These are phyloP conservation scores for Apiospora phragmitis DNA, from an alignment of 2,329 filamentous ascomycete genomes.

Conservation along the genomic window DNA sequence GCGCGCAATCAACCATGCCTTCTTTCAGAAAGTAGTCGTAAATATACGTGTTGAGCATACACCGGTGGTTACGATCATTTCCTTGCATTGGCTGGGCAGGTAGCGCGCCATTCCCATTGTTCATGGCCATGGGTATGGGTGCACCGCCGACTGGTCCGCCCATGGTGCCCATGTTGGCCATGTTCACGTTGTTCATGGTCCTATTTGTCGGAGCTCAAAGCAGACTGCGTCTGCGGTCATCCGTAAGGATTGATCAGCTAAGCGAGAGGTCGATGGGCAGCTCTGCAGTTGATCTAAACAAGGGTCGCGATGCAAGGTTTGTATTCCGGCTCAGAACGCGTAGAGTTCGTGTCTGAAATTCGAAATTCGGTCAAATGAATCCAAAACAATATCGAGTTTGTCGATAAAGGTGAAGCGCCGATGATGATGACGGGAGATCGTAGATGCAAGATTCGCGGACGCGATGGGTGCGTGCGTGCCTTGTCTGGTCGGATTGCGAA, in stretches of 20 bases:
- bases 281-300: slow-evolving; percentile 5
- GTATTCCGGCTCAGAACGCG: slow-evolving; percentile 2
- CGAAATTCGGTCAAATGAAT: neutral
- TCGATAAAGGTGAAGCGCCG: neutral
- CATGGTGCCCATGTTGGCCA: slow-evolving; percentile 71
- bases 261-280: slow-evolving; percentile 8
- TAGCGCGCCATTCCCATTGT: slow-evolving; percentile 41
- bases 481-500: neutral
- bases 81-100: slow-evolving; percentile 22
- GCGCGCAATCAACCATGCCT: slow-evolving; percentile 80
- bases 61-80: slow-evolving; percentile 45
- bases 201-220: slow-evolving; percentile 13
- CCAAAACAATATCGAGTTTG: neutral
- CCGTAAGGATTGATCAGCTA: slow-evolving; percentile 8
- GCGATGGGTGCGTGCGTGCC: slow-evolving; percentile 4
- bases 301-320: neutral
- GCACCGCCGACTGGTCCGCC: slow-evolving; percentile 62
- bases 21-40: slow-evolving; percentile 91
- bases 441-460: slow-evolving; percentile 1
- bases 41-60: slow-evolving; percentile 79
- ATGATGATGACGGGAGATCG: slow-evolving; percentile 2
- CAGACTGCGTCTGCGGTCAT: slow-evolving; percentile 40
- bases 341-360: slow-evolving; percentile 5
- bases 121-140: slow-evolving; percentile 64
- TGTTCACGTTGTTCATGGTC: slow-evolving; percentile 64